Percentiles rank a stretch among this genome's conserved stretches.
Conservation (phyloP, 108 stramenopile genomes). For the Pseudonitzschia multiseries region DNA sequence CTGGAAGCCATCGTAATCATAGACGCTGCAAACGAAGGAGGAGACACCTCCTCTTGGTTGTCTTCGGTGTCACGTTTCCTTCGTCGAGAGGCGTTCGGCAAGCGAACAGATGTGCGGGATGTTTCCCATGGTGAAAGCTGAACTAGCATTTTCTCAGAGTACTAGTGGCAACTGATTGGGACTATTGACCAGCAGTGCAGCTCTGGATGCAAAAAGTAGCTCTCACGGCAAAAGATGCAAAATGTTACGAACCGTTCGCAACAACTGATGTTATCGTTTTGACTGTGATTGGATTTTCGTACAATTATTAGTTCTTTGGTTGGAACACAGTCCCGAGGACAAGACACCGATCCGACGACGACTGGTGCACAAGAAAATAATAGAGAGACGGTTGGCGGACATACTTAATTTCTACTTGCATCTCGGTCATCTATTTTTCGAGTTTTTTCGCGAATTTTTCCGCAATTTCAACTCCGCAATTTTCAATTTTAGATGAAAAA, state of each 20-base stretch:
- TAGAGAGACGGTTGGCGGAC: neutral
- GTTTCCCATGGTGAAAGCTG: conserved; percentile 38
- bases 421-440: neutral
- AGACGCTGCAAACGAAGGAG: conserved; percentile 17
- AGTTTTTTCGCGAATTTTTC: too few relatives aligned
- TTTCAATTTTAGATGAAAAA: too few relatives aligned
- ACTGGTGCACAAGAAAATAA: neutral
- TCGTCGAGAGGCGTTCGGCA: conserved; percentile 13
- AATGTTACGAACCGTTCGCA: too few relatives aligned
- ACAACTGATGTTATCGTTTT: too few relatives aligned
- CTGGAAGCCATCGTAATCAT: conserved; percentile 24
- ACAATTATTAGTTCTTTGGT: too few relatives aligned
- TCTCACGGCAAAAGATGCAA: too few relatives aligned
- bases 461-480: too few relatives aligned
- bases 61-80: conserved; percentile 27
- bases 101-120: conserved; percentile 27
- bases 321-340: neutral
- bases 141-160: conserved; percentile 26
- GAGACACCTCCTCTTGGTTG: neutral
- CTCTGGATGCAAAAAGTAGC: too few relatives aligned
- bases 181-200: too few relatives aligned
- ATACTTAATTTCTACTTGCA: neutral
- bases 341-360: conserved; percentile 2
- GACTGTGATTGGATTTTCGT: too few relatives aligned
- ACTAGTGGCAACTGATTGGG: too few relatives aligned